These are phyloP conservation scores for Plasmodium vivax DNA, from an alignment of 169 alveolate genomes.

Conservation along the genomic window DNA sequence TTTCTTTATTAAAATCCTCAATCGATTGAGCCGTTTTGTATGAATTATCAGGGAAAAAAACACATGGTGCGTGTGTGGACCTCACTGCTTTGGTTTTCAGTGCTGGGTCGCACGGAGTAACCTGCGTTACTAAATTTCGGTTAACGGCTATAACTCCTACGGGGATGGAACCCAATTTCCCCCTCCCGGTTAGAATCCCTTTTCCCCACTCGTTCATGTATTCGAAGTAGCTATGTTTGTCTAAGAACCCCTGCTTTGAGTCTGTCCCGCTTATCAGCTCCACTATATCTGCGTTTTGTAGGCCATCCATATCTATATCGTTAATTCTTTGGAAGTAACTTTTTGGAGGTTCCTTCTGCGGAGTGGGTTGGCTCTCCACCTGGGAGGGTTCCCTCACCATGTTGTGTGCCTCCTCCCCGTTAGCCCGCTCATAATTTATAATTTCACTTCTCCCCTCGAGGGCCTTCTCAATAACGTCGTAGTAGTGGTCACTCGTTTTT, in stretches of 20 bases:
- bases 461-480: conserved; percentile 78
- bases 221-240: conserved; percentile 82
- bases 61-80: conserved; percentile 78
- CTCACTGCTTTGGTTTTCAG: conserved; percentile 51
- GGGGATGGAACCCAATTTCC: conserved; percentile 65
- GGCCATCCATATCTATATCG: conserved; percentile 77
- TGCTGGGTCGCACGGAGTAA: conserved; percentile 61
- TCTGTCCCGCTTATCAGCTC: conserved; percentile 43
- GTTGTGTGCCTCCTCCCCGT: not conserved
- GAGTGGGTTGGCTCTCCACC: not conserved
- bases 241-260: conserved; percentile 75
- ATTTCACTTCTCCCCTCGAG: conserved; percentile 53
- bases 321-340: conserved; percentile 78
- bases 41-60: conserved; percentile 90
- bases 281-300: conserved; percentile 15
- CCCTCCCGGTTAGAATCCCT: conserved; percentile 72
- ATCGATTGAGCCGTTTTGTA: conserved; percentile 91
- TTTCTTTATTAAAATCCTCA: conserved; percentile 88
- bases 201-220: conserved; percentile 76
- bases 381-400: not conserved
- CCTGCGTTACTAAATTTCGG: conserved; percentile 62
- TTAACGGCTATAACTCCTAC: conserved; percentile 63
- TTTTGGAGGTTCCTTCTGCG: not conserved
- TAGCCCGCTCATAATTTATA: not conserved
- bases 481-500: conserved; percentile 82